These are phyloP conservation scores for Didymella pinodella DNA, from an alignment of 2,329 filamentous ascomycete genomes.

Conservation along the genomic window DNA sequence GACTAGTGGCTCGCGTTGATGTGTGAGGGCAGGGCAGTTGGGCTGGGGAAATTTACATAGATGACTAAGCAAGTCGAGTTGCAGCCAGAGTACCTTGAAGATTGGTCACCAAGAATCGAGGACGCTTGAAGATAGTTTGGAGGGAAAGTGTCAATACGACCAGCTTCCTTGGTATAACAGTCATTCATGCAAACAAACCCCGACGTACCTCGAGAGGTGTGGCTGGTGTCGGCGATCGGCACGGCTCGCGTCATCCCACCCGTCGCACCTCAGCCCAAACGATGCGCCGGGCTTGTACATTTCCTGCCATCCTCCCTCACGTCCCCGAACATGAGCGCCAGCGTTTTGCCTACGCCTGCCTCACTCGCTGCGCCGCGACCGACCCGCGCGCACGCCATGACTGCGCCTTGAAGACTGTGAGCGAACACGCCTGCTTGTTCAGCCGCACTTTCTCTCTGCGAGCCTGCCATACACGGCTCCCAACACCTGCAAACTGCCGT, in stretches of 20 bases:
- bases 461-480: slow-evolving; percentile 19
- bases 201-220: not conserved
- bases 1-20: not conserved
- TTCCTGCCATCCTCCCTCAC: slow-evolving; percentile 18
- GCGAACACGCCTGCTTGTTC: slow-evolving; percentile 9
- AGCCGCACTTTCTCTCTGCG: slow-evolving; percentile 15
- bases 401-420: slow-evolving; percentile 35
- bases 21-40: not conserved
- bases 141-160: too few species aligned
- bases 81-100: not conserved
- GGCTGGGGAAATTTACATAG: slow-evolving; percentile 21
- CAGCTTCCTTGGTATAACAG: too few species aligned
- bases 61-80: slow-evolving; percentile 27
- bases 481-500: not conserved
- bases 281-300: slow-evolving; percentile 14
- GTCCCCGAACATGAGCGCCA: slow-evolving; percentile 25
- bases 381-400: slow-evolving; percentile 29
- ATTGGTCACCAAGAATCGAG: not conserved
- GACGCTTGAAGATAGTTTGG: too few species aligned
- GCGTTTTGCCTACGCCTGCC: slow-evolving; percentile 22
- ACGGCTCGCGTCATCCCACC: slow-evolving; percentile 16
- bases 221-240: slow-evolving; percentile 4
- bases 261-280: slow-evolving; percentile 18
- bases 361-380: slow-evolving; percentile 34
- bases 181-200: not conserved